Conservation (phyloP, 2,329 filamentous ascomycete species). For the Aspergillus hiratsukae region DNA sequence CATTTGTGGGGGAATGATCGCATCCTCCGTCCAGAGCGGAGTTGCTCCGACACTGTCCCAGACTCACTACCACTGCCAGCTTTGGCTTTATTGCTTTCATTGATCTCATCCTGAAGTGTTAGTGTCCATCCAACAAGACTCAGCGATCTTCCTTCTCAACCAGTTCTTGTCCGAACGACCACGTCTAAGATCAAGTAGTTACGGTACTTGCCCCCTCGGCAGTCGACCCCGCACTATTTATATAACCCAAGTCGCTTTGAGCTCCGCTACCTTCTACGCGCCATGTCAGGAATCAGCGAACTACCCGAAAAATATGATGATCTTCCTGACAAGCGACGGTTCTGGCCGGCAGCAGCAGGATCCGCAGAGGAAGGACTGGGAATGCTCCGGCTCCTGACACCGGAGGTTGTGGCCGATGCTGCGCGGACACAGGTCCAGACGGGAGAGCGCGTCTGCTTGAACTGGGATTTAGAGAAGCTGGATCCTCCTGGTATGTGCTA, state of each 20-base stretch:
- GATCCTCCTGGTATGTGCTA: constrained; percentile 36
- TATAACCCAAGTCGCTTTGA: neutral
- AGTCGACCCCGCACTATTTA: constrained; percentile 2
- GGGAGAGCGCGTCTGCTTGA: constrained; percentile 51
- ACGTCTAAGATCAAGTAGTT: too few species aligned
- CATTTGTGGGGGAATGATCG: neutral
- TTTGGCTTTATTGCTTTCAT: neutral
- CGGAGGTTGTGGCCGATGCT: constrained; percentile 48
- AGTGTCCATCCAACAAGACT: neutral
- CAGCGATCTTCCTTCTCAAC: neutral
- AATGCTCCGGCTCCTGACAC: constrained; percentile 50
- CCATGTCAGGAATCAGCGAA: constrained; percentile 18
- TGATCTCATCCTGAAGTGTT: neutral
- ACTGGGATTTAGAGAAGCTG: constrained; percentile 55
- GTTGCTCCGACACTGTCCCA: neutral
- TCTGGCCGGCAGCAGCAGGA: constrained; percentile 45
- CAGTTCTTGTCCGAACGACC: neutral
- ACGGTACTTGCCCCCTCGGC: neutral
- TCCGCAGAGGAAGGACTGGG: constrained; percentile 53
- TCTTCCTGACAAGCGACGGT: constrained; percentile 47
- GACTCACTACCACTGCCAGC: neutral
- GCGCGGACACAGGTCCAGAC: constrained; percentile 51
- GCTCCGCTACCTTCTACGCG: neutral
- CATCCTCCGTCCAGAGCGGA: neutral
- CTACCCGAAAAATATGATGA: constrained; percentile 34